Evolutionary conservation across 2,329 filamentous ascomycete species (phyloP), one percentile per base, ranked within the genome.

Genomic region (Colletotrichum cuscutae): DNA sequence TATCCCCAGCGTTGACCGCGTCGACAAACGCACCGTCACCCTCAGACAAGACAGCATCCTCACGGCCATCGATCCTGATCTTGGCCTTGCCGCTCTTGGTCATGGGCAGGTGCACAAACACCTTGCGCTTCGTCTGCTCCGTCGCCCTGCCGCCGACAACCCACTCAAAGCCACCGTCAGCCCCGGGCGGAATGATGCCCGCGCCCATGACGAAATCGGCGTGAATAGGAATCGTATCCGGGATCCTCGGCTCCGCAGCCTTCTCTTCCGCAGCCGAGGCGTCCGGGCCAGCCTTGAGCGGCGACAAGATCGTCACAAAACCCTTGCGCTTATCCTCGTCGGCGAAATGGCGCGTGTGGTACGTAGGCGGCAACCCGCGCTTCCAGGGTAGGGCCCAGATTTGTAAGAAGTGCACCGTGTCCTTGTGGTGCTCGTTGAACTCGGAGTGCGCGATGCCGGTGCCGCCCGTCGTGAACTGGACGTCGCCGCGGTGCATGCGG

Each of bases 391-490:
- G 85, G 1, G 92, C 94, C 95, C 94, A 97, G 77, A 97, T 97
- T 82, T 97, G 95, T 42, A 97, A 84, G 79, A 97, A 97, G 80
- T 97, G 94, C 13, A 94, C 93, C 28, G 92, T 90, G 57, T 94
- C 89, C 15, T 88, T 83, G 65, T 84, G 81, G 80, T 94, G 91
- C 82, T 97, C 91, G 82, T 96, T 97, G 83, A 92, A 91, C 83
- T 97, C 95, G 8, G 91, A 93, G 82, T 97, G 94, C 1, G 94
- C 90, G 77, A 97, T 90, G 77, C 91, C 91, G 5, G 90, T 95
- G 67, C 95, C 95, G n/a, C 94, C 95, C 15, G 92, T 95, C 11
- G 95, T 97, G 82, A 97, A 97, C 79, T 97, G 95, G 57, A 97
- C 93, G 81, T 97, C 94, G 13, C 94, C 94, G 49, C 94, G 87